Evolutionary conservation across 306 rosid genomes (phyloP), one percentile per base, ranked within the genome.

Genomic region (Dalbergia cultrata): DNA sequence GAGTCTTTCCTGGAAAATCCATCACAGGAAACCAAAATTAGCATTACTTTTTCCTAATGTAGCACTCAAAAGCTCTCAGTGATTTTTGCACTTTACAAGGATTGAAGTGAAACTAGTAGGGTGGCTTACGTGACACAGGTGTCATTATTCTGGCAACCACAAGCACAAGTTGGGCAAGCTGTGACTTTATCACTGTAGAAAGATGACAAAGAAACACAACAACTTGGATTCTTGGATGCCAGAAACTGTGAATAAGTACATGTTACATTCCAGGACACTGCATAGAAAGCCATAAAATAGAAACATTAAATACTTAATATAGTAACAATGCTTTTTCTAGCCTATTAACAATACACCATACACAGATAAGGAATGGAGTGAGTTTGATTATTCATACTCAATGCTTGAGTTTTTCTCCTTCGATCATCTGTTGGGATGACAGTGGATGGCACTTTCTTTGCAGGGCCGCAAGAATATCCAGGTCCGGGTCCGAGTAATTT

Each of bases 231-330:
- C 88, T 91, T 88, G 61, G 88, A 91, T 79, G 98, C 97, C 71
- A 94, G 91, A 81, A 92, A 91, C 61, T 94, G 97, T 9, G 98
- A 94, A 58, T 94, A 94, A 54, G 98, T 94, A 52, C 98, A 94
- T 47, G 97, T 94, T 67, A 88, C 98, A 57, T 94, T 94, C 98
- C 98, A 94, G 35, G 98, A 92, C 95, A 92, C 98, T 94, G 89
- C 86, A 90, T 22, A 56, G 17, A 79, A 72, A 78, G 74, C 81
- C 79, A 39, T 34, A 22, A 70, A 61, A 22, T 18, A 47, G 13
- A 47, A 72, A 21, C 54, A 45, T 45, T 8, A 54, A 54, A 54
- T n/a, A 31, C 74, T 22, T 52, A 66, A 35, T 34, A 60, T 63
- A 39, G 13, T 78, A 59, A 49, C 37, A 64, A 45, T 65, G 39